Evolutionary conservation across 495 filamentous ascomycete genomes (phyloP), one percentile per base, ranked within the genome.

Genomic region (Xylaria curta): DNA sequence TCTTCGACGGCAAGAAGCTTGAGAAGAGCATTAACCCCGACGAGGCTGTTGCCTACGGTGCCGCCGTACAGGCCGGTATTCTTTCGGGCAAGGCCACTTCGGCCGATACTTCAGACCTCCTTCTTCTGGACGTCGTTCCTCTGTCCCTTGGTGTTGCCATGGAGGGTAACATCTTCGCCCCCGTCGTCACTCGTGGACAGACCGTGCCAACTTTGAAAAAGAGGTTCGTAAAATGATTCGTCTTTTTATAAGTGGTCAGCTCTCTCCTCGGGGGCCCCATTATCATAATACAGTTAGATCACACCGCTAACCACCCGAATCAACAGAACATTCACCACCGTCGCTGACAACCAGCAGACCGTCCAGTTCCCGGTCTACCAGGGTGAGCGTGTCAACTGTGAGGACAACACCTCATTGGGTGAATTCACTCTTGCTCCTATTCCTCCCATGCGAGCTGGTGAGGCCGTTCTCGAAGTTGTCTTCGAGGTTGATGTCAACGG

Each of bases 401-500:
- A 97, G 82, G 97, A 98, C 85, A 99, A 99, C 89, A 99, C 97
- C 75, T 97, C 94, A 53, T 90, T 99, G 60, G 96, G 96, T 79
- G 97, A 99, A 85, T 99, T 99, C 86, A 98, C 96, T 72, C 89
- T 99, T 70, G 94, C 96, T 76, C 96, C 97, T 71, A 97, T 98
- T 74, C 96, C 96, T 66, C 87, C 94, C 89, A 97, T 97, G 95
- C 94, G 94, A 83, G 96, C 96, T 85, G 96, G 96, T 78, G 97
- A 99, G 81, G 94, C 96, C 75, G 95, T 97, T 76, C 91, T 99
- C 33, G 96, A 99, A 84, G 93, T 95, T 77, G 95, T 98, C 80
- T 98, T 99, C 84, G 96, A 99, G 86, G 96, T 99, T 80, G 96
- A 99, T 76, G 96, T 98, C 88, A 99, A 99, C 86, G 96, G 96